Percentiles rank a stretch among this genome's conserved stretches.
Conservation (phyloP, 768 basidiomycete species). For the Ramaria sp. region DNA sequence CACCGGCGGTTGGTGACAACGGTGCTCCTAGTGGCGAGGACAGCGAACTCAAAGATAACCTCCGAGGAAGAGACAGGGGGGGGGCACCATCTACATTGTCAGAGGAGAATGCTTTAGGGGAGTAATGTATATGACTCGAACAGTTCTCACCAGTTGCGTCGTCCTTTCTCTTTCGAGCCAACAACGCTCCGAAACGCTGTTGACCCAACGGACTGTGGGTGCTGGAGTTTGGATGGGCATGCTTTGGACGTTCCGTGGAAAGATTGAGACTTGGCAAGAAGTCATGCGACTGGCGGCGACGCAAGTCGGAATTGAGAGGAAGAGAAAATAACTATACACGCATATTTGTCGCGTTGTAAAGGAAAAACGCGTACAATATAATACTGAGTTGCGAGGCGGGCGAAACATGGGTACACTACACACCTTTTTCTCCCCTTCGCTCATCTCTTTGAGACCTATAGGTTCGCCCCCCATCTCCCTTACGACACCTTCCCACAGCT, state of each 20-base stretch:
- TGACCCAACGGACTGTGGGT: slow-evolving; percentile 50
- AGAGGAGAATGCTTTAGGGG: neutral
- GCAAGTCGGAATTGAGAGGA: slow-evolving; percentile 77
- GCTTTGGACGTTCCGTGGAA: slow-evolving; percentile 52
- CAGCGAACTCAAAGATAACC: slow-evolving; percentile 49
- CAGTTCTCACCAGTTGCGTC: slow-evolving; percentile 52
- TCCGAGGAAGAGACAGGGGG: slow-evolving; percentile 45
- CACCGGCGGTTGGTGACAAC: slow-evolving; percentile 32
- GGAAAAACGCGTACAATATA: neutral
- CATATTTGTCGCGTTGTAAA: neutral
- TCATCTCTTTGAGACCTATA: slow-evolving; percentile 65
- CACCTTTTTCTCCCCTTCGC: slow-evolving; percentile 84
- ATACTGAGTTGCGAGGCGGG: neutral
- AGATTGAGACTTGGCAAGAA: slow-evolving; percentile 45
- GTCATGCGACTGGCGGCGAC: slow-evolving; percentile 75
- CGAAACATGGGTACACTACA: slow-evolving; percentile 14
- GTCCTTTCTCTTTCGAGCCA: slow-evolving; percentile 40
- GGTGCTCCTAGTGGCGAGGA: slow-evolving; percentile 3
- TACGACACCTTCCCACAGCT: slow-evolving; percentile 83
- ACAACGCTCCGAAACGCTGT: slow-evolving; percentile 43
- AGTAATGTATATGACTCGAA: neutral
- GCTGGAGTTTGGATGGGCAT: slow-evolving; percentile 38
- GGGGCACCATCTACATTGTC: slow-evolving; percentile 23
- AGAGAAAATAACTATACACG: slow-evolving; percentile 62
- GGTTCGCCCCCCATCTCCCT: slow-evolving; percentile 68